Evolutionary conservation across 176 grass and related monocot species (phyloP).

Genomic region (Miscanthus lutarioriparius): DNA sequence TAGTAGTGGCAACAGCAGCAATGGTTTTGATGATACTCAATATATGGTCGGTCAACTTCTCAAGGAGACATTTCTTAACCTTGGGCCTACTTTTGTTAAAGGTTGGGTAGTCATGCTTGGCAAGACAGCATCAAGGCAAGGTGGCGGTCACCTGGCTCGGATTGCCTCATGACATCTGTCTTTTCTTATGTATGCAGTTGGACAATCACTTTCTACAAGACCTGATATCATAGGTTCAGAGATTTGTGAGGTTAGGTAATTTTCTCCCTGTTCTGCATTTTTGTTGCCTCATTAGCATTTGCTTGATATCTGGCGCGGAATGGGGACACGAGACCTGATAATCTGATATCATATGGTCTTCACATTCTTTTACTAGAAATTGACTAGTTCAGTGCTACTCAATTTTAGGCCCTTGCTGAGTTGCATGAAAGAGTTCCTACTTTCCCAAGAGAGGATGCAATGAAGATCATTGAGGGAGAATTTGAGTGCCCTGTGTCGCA

Average conservation of each 20-base stretch:
- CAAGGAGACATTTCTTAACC: conserved; percentile 77
- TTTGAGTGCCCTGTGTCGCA: conserved; percentile 53
- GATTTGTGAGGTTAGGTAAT: conserved; percentile 93
- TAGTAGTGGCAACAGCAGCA: conserved; percentile 2
- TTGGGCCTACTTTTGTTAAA: conserved; percentile 98
- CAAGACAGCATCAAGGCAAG: conserved; percentile 4
- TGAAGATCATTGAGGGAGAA: conserved; percentile 85
- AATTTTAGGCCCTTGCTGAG: conserved; percentile 69
- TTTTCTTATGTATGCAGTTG: conserved; percentile 66
- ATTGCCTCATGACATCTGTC: conserved; percentile 41
- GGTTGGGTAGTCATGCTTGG: conserved; percentile 49
- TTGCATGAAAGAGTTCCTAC: conserved; percentile 90
- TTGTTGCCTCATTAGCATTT: neutral
- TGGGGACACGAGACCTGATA: too few species aligned
- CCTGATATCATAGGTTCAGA: conserved; percentile 93
- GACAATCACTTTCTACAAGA: conserved; percentile 93
- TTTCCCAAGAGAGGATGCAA: conserved; percentile 72
- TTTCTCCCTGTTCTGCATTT: conserved; percentile 26
- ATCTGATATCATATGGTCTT: neutral
- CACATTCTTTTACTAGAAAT: conserved; percentile 20
- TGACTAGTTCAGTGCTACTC: conserved; percentile 19
- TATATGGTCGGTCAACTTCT: conserved; percentile 76
- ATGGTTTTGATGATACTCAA: conserved; percentile 51
- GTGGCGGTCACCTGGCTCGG: neutral
- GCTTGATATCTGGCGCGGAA: too few species aligned